Conservation (phyloP, 179 eudicot genomes). For the Amaranthus tricolor region DNA sequence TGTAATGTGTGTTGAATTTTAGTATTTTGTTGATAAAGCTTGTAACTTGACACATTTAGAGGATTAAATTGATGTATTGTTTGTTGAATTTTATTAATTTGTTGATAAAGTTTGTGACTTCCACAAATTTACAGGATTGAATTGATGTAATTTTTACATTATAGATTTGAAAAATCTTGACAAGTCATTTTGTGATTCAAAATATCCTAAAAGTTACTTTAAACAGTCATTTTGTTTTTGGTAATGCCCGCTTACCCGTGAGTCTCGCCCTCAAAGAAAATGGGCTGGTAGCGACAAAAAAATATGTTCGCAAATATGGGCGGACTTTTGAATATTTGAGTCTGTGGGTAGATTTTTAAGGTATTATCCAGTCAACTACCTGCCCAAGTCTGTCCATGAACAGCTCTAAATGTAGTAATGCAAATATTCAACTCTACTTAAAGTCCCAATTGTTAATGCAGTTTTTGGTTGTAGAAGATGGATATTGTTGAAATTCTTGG, state of each 20-base stretch:
- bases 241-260: too few species aligned
- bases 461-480: constrained; percentile 37
- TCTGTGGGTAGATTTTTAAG: too few species aligned
- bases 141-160: not conserved
- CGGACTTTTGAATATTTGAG: too few species aligned
- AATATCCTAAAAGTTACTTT: too few species aligned
- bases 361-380: too few species aligned
- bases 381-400: too few species aligned
- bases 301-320: too few species aligned
- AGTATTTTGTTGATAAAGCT: not conserved
- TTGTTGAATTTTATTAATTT: not conserved
- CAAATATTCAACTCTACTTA: not conserved
- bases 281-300: too few species aligned
- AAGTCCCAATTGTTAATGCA: not conserved
- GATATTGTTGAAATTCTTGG: constrained; percentile 67
- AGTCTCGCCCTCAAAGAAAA: too few species aligned
- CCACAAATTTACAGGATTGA: not conserved
- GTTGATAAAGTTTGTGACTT: not conserved
- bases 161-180: too few species aligned
- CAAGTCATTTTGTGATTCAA: too few species aligned
- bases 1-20: not conserved
- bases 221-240: too few species aligned
- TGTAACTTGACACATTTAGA: not conserved
- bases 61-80: not conserved
- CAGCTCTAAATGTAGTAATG: not conserved